Evolutionary conservation across 163 green algal species (phyloP), one percentile per base, ranked within the genome.

Genomic region (Scenedesmus sp.): DNA sequence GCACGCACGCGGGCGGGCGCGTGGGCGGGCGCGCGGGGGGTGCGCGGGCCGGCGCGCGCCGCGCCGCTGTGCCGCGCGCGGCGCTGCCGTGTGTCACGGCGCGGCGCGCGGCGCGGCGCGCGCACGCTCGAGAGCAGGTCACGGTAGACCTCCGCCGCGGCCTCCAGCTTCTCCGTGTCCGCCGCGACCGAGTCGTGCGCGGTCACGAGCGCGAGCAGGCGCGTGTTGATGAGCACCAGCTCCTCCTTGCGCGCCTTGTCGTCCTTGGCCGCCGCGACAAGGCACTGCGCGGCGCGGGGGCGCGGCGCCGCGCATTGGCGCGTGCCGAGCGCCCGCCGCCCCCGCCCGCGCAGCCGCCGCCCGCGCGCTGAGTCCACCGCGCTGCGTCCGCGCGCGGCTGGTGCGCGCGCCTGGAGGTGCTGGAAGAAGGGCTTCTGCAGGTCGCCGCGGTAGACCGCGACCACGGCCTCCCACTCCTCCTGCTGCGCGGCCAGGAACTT

Each of bases 391-490:
- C 48, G 17, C n/a, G n/a, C n/a, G n/a, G n/a, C n/a, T n/a, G n/a
- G n/a, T 47, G 13, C 28, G 7, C 36, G 2, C 48, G 83, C 83
- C 77, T 85, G 77, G 67, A 88, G 72, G 66, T 89, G 84, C 64
- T 91, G 84, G 53, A 91, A 91, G 60, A 91, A 91, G n/a, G 78
- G 60, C 39, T 82, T 79, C 75, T 83, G 87, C 64, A 91, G 77
- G 77, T 91, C 87, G 1, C 80, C 84, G 6, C 87, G 74, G 74
- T 88, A 85, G 6, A 75, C 50, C 0, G 87, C 78, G 60, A 91
- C 81, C 14, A 91, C 78, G 1, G 87, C 82, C 47, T 89, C 84
- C 87, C 87, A 91, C 80, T 91, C 87, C 51, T 89, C 84, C 42
- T 86, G 63, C 18, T 58, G 64, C 17, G 84, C 87, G 4, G 73